Evolutionary conservation across 257 asterid genomes (phyloP).

Genomic region (Petunia axillaris): DNA sequence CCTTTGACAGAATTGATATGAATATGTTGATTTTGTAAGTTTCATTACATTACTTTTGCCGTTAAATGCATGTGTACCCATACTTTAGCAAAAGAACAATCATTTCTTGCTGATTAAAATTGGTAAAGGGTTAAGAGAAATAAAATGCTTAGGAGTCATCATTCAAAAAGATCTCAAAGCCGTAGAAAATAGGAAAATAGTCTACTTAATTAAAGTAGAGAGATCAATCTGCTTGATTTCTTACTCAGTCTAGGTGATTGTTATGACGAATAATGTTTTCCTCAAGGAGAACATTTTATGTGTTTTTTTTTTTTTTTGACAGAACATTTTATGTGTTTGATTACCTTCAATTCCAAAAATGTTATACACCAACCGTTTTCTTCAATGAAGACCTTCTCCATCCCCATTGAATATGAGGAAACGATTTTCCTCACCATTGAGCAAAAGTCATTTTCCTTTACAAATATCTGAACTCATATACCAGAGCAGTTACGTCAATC

Average conservation of each 20-base stretch:
- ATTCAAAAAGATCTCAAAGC: neutral
- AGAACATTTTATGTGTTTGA: neutral
- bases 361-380: neutral
- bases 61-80: neutral
- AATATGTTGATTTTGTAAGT: neutral
- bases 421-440: neutral
- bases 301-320: no score
- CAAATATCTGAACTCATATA: neutral
- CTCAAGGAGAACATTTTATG: neutral
- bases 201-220: neutral
- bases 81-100: neutral
- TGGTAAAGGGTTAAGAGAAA: neutral
- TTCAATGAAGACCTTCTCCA: neutral
- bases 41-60: neutral
- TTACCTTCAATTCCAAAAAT: neutral
- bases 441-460: neutral
- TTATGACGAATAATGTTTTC: neutral
- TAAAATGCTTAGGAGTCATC: neutral
- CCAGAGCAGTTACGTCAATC: neutral
- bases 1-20: neutral
- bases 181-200: neutral
- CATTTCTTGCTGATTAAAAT: neutral
- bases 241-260: neutral
- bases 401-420: neutral
- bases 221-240: neutral